Evolutionary conservation across 2,329 filamentous ascomycete genomes (phyloP).

Genomic region (Talaromyces amestolkiae): DNA sequence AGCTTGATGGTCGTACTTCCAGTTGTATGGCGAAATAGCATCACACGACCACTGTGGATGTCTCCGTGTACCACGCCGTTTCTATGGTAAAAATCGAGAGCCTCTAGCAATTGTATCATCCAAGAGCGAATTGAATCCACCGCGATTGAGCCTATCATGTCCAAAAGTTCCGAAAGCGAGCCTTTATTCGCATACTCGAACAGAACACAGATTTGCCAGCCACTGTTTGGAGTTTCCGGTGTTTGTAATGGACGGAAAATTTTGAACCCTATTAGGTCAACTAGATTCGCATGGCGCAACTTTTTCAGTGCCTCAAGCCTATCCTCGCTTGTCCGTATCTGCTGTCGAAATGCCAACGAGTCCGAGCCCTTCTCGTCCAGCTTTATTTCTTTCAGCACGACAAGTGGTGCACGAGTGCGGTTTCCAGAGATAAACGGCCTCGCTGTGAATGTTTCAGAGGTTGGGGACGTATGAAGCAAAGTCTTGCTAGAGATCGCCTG

Average conservation of each 20-base stretch:
- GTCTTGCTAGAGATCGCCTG: slow-evolving; percentile 68
- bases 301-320: slow-evolving; percentile 73
- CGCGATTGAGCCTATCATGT: slow-evolving; percentile 71
- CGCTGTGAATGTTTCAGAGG: slow-evolving; percentile 66
- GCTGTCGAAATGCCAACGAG: slow-evolving; percentile 65
- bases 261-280: slow-evolving; percentile 79
- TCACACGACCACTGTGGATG: slow-evolving; percentile 75
- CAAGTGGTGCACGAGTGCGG: slow-evolving; percentile 56
- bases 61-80: slow-evolving; percentile 80
- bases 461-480: slow-evolving; percentile 62
- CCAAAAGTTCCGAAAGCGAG: slow-evolving; percentile 76
- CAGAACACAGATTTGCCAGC: slow-evolving; percentile 73
- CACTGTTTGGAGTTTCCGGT: slow-evolving; percentile 39
- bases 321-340: slow-evolving; percentile 72
- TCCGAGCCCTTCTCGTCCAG: slow-evolving; percentile 60
- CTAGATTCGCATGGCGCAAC: slow-evolving; percentile 71
- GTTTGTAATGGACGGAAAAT: slow-evolving; percentile 56
- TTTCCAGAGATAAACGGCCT: slow-evolving; percentile 62
- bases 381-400: slow-evolving; percentile 71
- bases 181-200: slow-evolving; percentile 77
- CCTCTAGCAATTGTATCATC: slow-evolving; percentile 89
- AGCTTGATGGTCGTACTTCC: slow-evolving; percentile 66
- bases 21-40: slow-evolving; percentile 68
- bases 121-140: slow-evolving; percentile 77
- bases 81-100: slow-evolving; percentile 80